Conservation (phyloP, 176 grass and related monocot genomes). For the Tillandsia leiboldiana region DNA sequence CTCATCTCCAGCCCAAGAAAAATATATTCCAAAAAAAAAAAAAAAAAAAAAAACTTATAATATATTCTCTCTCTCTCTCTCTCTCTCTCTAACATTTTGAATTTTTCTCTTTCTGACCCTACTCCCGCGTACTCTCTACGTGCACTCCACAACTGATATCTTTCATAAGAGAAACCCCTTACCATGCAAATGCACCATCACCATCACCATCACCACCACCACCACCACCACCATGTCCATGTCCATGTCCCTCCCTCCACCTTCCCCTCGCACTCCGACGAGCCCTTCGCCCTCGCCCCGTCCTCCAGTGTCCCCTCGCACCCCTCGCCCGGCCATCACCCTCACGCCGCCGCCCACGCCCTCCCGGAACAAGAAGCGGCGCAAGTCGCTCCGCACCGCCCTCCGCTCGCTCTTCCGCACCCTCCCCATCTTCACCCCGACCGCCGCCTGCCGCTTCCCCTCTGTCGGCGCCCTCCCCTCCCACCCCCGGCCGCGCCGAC, state of each 20-base stretch:
- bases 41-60: not conserved
- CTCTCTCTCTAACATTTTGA: not conserved
- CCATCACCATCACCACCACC: constrained; percentile 30
- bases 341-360: constrained; percentile 48
- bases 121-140: constrained; percentile 22
- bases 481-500: constrained; percentile 32
- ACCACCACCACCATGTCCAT: constrained; percentile 42
- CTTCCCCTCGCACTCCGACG: constrained; percentile 39
- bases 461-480: constrained; percentile 19
- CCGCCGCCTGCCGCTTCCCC: constrained; percentile 54
- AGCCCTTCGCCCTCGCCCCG: not conserved
- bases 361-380: constrained; percentile 28
- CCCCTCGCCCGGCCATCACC: constrained; percentile 49
- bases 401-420: constrained; percentile 76
- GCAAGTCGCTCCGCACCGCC: constrained; percentile 48
- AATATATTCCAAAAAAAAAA: not conserved
- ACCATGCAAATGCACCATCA: constrained; percentile 26
- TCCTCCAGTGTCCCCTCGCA: constrained; percentile 32
- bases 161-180: constrained; percentile 29
- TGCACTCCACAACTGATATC: constrained; percentile 29
- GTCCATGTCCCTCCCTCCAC: constrained; percentile 30
- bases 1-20: too few relatives aligned
- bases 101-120: constrained; percentile 13
- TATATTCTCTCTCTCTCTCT: constrained; percentile 2
- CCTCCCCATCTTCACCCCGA: constrained; percentile 65